Evolutionary conservation across 208 protist genomes (phyloP).

Genomic region (Crithidia expoeki): DNA sequence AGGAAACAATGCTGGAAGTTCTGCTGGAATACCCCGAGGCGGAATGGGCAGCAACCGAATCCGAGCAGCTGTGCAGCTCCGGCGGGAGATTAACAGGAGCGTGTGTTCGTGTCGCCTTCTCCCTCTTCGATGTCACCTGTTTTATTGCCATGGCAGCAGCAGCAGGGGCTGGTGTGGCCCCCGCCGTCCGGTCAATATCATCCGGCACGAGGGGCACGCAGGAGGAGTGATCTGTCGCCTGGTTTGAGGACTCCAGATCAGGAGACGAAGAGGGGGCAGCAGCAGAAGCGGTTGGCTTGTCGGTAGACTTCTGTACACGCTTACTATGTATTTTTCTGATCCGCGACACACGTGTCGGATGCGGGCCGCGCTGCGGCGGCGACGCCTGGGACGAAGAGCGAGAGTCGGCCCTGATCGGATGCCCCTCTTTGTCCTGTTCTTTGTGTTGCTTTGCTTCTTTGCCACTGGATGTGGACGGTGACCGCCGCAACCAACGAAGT

Average conservation of each 20-base stretch:
- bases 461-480: background rate
- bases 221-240: background rate
- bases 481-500: constrained; percentile 13
- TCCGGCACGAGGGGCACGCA: background rate
- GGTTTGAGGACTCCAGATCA: background rate
- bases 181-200: background rate
- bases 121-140: background rate
- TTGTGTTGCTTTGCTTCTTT: background rate
- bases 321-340: background rate
- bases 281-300: background rate
- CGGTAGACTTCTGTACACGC: background rate
- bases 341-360: background rate
- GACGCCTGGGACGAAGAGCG: constrained; percentile 1
- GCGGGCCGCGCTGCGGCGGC: constrained; percentile 13
- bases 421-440: background rate
- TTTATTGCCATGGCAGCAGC: background rate
- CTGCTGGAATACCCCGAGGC: background rate
- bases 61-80: constrained; percentile 2
- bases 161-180: background rate
- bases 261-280: background rate
- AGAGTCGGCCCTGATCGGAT: background rate
- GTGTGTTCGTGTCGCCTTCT: background rate
- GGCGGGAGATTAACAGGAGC: background rate
- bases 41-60: background rate
- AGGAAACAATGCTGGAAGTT: background rate